These are phyloP conservation scores for Aspergillus asperescens DNA, from an alignment of 495 filamentous ascomycete species.

Conservation along the genomic window DNA sequence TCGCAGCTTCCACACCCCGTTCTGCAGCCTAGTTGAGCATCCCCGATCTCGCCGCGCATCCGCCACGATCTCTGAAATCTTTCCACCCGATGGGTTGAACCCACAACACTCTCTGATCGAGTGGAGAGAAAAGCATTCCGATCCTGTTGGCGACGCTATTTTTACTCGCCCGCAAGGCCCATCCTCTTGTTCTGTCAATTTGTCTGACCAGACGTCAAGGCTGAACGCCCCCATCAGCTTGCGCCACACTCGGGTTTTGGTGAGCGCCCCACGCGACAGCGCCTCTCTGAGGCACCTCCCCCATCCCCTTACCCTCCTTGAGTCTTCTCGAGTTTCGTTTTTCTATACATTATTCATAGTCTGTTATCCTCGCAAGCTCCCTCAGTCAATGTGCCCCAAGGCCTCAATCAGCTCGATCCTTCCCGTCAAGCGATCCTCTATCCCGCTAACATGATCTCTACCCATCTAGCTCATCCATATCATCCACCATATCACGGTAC, in stretches of 20 bases:
- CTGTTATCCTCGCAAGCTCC: neutral
- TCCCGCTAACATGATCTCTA: conserved; percentile 59
- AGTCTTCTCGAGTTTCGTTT: neutral
- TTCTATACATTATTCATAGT: neutral
- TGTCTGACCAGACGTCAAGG: conserved; percentile 29
- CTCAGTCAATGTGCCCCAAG: conserved; percentile 1
- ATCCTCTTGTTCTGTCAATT: conserved; percentile 4
- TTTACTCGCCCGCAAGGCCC: conserved; percentile 18
- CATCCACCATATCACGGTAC: conserved; percentile 34
- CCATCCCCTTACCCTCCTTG: conserved; percentile 4
- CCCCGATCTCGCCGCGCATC: conserved; percentile 13
- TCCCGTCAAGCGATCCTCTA: conserved; percentile 41
- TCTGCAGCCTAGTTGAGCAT: conserved; percentile 20
- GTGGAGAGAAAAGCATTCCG: conserved; percentile 3
- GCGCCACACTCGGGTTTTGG: conserved; percentile 46
- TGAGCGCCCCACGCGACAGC: conserved; percentile 40
- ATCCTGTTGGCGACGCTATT: conserved; percentile 22
- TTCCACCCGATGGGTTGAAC: conserved; percentile 21
- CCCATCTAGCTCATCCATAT: conserved; percentile 55
- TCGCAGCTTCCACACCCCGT: conserved; percentile 7
- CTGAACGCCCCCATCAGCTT: conserved; percentile 46
- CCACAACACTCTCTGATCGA: conserved; percentile 13
- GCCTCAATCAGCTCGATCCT: conserved; percentile 27
- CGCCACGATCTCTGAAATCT: conserved; percentile 9
- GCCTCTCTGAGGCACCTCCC: conserved; percentile 15